Evolutionary conservation across 441 rosid species (phyloP), one percentile per base, ranked within the genome.

Genomic region (Mallotus repandus): DNA sequence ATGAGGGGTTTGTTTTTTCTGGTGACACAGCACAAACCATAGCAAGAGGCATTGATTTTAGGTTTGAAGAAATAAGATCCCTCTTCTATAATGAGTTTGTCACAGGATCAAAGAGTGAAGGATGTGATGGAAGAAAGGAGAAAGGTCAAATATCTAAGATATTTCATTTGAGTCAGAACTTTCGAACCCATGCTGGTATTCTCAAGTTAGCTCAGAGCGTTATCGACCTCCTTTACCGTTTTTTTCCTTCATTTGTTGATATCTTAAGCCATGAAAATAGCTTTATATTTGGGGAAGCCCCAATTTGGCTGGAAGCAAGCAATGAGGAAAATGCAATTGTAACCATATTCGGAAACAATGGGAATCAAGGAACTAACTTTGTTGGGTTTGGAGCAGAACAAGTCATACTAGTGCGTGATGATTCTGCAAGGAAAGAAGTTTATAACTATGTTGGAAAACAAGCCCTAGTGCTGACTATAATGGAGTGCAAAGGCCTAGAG

Each of bases 21-120:
- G 89, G 91, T 0, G 89, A 89, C 71, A 81, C 89, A 0, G 89
- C 90, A 15, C 83, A 87, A 57, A 88, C 89, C 1, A 82, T 84
- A 53, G 85, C 84, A 1, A 72, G 77, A 60, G 87, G 82, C 1
- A 72, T 84, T 50, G 81, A 71, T 52, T 84, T 84, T 63, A 70
- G 82, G 45, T 84, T 71, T 58, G 76, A 82, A 74, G 85, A 84
- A 22, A 76, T 84, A 19, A 74, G 79, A 21, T 61, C 57, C 1
- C 69, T 55, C 16, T 89, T 84, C 73, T 86, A 79, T 57, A 73
- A 77, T 1, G 85, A 83, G 63, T 87, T 87, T 78, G 55, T 89
- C 55, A 13, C 69, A 19, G 77, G 66, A 56, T 76, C 86, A 19
- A 80, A 72, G 64, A 38, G 62, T 14, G 58, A 49, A 11, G 74